Percentiles rank a stretch among this genome's conserved stretches.
These are phyloP conservation scores for Corymbia citriodora DNA, from an alignment of 441 rosid genomes.

Conservation along the genomic window DNA sequence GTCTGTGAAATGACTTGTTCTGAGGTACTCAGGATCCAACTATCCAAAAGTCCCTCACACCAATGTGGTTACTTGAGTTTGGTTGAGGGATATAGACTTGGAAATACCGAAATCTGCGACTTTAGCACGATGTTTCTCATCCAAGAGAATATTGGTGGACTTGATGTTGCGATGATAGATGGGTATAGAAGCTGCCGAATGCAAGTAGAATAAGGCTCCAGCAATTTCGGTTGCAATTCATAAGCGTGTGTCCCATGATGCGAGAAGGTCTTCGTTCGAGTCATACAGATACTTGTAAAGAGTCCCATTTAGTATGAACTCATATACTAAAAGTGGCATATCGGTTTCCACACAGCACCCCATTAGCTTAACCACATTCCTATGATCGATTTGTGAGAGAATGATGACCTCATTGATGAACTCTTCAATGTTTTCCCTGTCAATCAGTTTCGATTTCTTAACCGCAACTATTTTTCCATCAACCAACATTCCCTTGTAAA, in stretches of 20 bases:
- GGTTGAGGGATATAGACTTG: fast-evolving
- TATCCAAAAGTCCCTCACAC: not conserved
- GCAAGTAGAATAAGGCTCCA: not conserved
- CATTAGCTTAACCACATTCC: not conserved
- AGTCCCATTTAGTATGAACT: not conserved
- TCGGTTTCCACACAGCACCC: not conserved
- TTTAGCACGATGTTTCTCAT: fast-evolving
- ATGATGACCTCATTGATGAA: not conserved
- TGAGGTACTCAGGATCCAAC: fast-evolving
- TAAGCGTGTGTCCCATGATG: not conserved
- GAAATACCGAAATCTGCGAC: fast-evolving
- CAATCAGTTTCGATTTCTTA: no score
- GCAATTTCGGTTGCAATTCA: not conserved
- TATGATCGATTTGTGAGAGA: not conserved
- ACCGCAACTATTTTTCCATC: not conserved
- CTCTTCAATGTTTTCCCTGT: not conserved
- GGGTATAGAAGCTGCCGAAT: fast-evolving
- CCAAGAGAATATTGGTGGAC: not conserved
- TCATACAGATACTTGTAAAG: not conserved
- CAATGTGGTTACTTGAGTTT: not conserved
- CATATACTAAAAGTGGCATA: not conserved
- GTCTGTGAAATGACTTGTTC: not conserved
- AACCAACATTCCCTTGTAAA: fast-evolving
- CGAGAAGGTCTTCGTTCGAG: not conserved
- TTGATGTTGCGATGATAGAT: not conserved